phyloP scores from a whole-genome alignment of 768 basidiomycete genomes.

The Auriscalpium orientale region DNA sequence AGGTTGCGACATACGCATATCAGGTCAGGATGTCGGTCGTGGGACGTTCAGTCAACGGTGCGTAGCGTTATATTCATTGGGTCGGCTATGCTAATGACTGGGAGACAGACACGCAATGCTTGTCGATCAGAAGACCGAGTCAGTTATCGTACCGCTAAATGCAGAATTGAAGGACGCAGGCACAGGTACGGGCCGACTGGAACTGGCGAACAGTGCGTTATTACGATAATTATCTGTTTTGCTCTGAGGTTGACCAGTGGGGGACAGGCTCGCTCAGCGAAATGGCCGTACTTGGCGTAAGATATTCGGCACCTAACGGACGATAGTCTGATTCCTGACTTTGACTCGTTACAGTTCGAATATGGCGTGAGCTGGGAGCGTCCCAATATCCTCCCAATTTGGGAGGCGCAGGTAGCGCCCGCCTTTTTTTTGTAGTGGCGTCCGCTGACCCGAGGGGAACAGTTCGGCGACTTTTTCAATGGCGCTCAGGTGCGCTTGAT shows the following conservation, averaged over 20 bases:
- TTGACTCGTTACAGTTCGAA: conserved; percentile 52
- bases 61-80: neutral
- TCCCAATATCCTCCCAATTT: conserved; percentile 74
- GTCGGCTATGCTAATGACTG: neutral
- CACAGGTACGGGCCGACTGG: conserved; percentile 47
- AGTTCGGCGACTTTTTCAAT: conserved; percentile 94
- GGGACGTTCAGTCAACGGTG: conserved; percentile 83
- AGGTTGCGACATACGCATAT: conserved; percentile 79
- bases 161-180: conserved; percentile 42
- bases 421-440: neutral
- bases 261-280: conserved; percentile 75
- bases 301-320: conserved; percentile 16
- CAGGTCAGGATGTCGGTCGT: conserved; percentile 88
- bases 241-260: neutral
- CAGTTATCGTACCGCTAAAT: conserved; percentile 77
- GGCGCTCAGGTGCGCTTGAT: conserved; percentile 54
- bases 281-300: conserved; percentile 78
- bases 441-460: neutral
- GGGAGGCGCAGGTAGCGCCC: conserved; percentile 74
- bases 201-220: conserved; percentile 76
- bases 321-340: neutral
- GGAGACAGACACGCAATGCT: conserved; percentile 73
- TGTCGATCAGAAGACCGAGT: conserved; percentile 80
- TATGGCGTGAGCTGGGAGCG: conserved; percentile 87
- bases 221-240: neutral